Percentiles rank a stretch among this genome's conserved stretches.
Conservation (phyloP, 192 early-diverging fungal genomes). For the Physocladia obscura region DNA sequence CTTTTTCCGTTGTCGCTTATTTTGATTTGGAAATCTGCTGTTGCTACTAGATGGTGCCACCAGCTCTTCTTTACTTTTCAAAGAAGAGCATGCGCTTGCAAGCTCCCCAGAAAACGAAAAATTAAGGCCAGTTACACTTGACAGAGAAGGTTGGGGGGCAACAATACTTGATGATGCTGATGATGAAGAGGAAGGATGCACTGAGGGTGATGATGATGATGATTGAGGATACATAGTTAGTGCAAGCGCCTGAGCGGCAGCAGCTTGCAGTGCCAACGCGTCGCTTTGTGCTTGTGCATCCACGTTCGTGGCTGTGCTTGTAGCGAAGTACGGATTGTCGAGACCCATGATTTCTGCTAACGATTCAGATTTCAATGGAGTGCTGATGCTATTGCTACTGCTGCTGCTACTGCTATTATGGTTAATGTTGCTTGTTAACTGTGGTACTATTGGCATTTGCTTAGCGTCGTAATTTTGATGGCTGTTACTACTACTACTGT, state of each 20-base stretch:
- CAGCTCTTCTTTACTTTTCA: too few species aligned
- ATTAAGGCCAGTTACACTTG: too few species aligned
- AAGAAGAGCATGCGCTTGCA: too few species aligned
- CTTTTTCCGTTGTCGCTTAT: too few species aligned
- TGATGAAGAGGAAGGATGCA: too few species aligned
- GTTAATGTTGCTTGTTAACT: background rate
- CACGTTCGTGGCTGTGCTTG: background rate
- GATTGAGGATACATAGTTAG: background rate
- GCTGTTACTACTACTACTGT: too few species aligned
- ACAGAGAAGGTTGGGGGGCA: too few species aligned
- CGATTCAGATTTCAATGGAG: background rate
- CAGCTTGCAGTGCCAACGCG: background rate
- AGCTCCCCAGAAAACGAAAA: too few species aligned
- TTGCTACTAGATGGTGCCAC: too few species aligned
- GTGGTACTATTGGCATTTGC: background rate
- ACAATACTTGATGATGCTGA: too few species aligned
- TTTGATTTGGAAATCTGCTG: too few species aligned
- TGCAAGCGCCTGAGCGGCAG: background rate
- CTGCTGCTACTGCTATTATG: background rate
- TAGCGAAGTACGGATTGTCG: background rate
- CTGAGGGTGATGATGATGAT: background rate
- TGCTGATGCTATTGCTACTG: background rate
- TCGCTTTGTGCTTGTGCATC: background rate
- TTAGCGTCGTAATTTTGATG: too few species aligned
- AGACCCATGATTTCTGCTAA: slow-evolving; percentile 11